These are phyloP conservation scores for Porphyrellus cyaneotinctus DNA, from an alignment of 768 basidiomycete genomes.

Conservation along the genomic window DNA sequence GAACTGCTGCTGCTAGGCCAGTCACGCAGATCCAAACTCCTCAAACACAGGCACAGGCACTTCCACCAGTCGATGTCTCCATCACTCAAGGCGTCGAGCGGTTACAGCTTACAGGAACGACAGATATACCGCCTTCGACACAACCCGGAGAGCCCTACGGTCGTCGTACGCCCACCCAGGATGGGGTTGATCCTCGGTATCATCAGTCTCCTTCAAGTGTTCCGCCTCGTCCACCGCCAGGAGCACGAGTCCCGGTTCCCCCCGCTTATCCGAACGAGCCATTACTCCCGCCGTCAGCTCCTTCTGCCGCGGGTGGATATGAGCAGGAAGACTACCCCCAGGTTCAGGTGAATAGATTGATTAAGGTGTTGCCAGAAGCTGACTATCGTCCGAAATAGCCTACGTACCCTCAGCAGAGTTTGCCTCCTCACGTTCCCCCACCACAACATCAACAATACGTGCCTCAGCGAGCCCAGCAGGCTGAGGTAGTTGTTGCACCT, in stretches of 20 bases:
- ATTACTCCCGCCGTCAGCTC: slow-evolving; percentile 22
- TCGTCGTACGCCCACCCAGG: slow-evolving; percentile 27
- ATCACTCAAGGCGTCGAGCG: slow-evolving; percentile 40
- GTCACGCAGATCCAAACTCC: slow-evolving; percentile 31
- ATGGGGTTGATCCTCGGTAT: slow-evolving; percentile 41
- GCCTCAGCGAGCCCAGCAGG: slow-evolving; percentile 30
- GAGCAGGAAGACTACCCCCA: slow-evolving; percentile 29
- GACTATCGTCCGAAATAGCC: slow-evolving; percentile 14
- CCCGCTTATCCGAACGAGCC: slow-evolving; percentile 35
- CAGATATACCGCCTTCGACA: slow-evolving; percentile 34
- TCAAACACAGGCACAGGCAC: slow-evolving; percentile 30
- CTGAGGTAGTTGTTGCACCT: slow-evolving; percentile 16
- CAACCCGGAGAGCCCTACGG: slow-evolving; percentile 19
- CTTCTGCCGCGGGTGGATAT: slow-evolving; percentile 18
- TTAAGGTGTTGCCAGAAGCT: background rate
- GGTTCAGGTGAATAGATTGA: slow-evolving; percentile 20
- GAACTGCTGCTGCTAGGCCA: slow-evolving; percentile 29
- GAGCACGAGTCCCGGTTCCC: slow-evolving; percentile 35
- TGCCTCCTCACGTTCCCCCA: slow-evolving; percentile 19
- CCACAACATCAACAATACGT: slow-evolving; percentile 25
- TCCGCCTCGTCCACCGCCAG: slow-evolving; percentile 36
- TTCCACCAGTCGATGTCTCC: slow-evolving; percentile 33
- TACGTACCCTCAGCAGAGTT: slow-evolving; percentile 23
- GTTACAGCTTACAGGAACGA: slow-evolving; percentile 39
- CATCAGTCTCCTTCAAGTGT: slow-evolving; percentile 33